These are phyloP conservation scores for Lentinula edodes DNA, from an alignment of 768 basidiomycete species.

Conservation along the genomic window DNA sequence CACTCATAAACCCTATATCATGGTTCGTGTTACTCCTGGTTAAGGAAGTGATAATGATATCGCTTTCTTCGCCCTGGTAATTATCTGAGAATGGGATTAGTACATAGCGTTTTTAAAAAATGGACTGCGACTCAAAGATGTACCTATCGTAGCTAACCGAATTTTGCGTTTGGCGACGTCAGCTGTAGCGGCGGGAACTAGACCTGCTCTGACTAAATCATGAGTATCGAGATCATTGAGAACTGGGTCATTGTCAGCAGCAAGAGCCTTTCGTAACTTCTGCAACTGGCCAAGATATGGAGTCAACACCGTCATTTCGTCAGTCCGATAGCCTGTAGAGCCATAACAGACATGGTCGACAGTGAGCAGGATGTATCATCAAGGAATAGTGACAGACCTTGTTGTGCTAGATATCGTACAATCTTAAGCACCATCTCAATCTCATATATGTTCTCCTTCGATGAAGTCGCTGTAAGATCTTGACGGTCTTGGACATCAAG, in stretches of 20 bases:
- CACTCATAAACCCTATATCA: constrained; percentile 69
- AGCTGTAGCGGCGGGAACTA: constrained; percentile 35
- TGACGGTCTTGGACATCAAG: constrained; percentile 36
- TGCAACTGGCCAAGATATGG: constrained; percentile 66
- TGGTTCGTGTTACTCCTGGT: constrained; percentile 51
- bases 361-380: not conserved
- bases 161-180: constrained; percentile 39
- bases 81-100: constrained; percentile 49
- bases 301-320: constrained; percentile 58
- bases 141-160: constrained; percentile 63
- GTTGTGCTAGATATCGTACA: constrained; percentile 58
- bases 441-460: constrained; percentile 62
- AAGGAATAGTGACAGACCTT: constrained; percentile 26
- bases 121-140: constrained; percentile 4
- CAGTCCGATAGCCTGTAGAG: constrained; percentile 42
- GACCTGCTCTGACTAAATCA: constrained; percentile 54
- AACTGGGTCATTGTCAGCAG: constrained; percentile 46
- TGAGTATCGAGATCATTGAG: constrained; percentile 57
- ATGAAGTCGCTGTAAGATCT: constrained; percentile 43
- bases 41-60: constrained; percentile 58
- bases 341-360: not conserved
- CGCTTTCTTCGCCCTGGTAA: constrained; percentile 72
- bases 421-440: constrained; percentile 62
- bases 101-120: too few species aligned
- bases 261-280: constrained; percentile 39